Base-by-base conservation (phyloP, 495 filamentous ascomycete genomes). In the Xylaria castorea region DNA sequence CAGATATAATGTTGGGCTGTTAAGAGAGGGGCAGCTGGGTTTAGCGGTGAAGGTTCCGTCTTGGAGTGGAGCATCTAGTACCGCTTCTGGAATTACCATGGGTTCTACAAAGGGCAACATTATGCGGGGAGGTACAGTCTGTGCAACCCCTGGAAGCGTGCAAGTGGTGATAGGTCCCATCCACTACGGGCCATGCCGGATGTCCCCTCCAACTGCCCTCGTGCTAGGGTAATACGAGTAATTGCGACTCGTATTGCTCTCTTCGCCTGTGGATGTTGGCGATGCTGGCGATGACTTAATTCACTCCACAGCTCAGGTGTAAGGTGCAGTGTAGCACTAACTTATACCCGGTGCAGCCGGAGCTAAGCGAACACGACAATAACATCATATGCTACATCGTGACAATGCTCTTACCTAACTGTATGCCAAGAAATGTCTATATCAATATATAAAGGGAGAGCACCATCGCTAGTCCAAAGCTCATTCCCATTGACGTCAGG, bases 211-310 rank as follows among this genome's bases (percentile, higher is more conserved):
- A 36, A 20, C 30, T 48, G 16, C 76, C 81, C 81, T 83, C 81
- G 61, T 72, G 58, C 58, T 22, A 60, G 57, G 36, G 71, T 74
- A 72, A 77, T 77, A 74, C 77, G 75, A 75, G 73, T 36, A 72
- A 16, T 75, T 73, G 60, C 48, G 38, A 44, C 71, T 78, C 76
- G 76, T 78, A 78, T 78, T 74, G 61, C 67, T 58, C 25, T 71
- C 66, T 16, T 55, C 9, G 57, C 40, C 3, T 58, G 27, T 61
- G 61, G 55, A 55, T 46, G 66, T 44, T n/a, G 48, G 68, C 32
- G 63, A 71, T 73, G 53, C 57, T 64, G 22, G 51, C 65, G 36
- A 73, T 68, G 62, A 40, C 64, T 44, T 40, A 27, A 57, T 12
- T 32, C 42, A 42, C 66, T 57, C 66, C 48, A 57, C 50, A 42